Evolutionary conservation across 768 basidiomycete species (phyloP), one percentile per base, ranked within the genome.

Genomic region (Dictyophora rubrovolvata): DNA sequence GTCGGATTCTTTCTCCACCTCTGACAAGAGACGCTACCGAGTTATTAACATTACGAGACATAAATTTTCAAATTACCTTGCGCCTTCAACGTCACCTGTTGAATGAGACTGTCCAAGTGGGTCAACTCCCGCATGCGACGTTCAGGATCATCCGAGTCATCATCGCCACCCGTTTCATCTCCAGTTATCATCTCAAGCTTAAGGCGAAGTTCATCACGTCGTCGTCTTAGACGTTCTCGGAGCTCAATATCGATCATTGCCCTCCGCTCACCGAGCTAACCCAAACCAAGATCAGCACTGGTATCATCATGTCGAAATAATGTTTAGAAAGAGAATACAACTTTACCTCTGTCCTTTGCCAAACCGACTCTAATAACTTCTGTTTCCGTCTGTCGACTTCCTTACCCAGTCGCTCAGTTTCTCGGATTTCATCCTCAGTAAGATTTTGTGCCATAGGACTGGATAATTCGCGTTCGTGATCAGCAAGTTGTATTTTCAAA

Each of bases 161-260:
- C 73, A 12, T 78, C 75, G 48, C 80, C 80, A 17, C 78, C 84
- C 21, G 73, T 73, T 23, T 77, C 80, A 1, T 77, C 73, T 46
- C 85, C 85, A 18, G 81, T 87, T n/a, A 89, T 72, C 21, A 79
- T 73, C 63, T 96, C 93, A 11, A 97, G 72, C 68, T 87, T 87
- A 35, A 73, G 70, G 53, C 82, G 80, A 8, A 98, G 67, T 63
- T 94, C 95, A 53, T 91, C 87, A 48, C 83, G 79, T 22, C 87
- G 79, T 8, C 94, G 81, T 20, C 84, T 79, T 14, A 98, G 77
- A 64, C 85, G 85, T 69, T 99, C 96, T 63, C 88, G 91, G 51
- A 98, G 77, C 69, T 98, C 95, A 56, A 96, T 94, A 68, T 96
- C 93, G 28, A 96, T 72, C 4, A 85, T 71, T 66, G 87, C 89